Evolutionary conservation across 345 rosid genomes (phyloP), one percentile per base, ranked within the genome.

Genomic region (Excoecaria agallocha): DNA sequence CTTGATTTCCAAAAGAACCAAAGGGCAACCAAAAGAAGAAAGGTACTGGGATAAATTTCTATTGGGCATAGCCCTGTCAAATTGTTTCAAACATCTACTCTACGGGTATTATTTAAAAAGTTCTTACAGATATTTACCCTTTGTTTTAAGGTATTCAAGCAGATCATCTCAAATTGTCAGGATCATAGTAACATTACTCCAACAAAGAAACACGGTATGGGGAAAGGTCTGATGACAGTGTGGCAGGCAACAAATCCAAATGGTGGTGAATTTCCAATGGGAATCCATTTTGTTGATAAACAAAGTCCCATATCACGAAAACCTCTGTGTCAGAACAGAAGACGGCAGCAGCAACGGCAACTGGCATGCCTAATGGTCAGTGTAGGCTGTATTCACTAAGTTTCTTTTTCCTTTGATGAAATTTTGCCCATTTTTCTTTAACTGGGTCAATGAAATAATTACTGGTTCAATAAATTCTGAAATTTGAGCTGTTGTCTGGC

Each of bases 141-240:
- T 74, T 46, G 61, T 70, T 71, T 76, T 35, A 60, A 81, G 91
- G 89, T 78, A 68, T 75, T 77, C 68, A 74, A 66, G 76, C 48
- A 66, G 63, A 68, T 52, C 43, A 52, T 59, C 57, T 38, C 74
- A 43, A 70, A 65, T 76, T 22, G 45, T 67, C 82, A 69, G 78
- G 79, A 76, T 68, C 66, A 68, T 70, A 62, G 45, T 61, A 58
- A 76, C 66, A 80, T 70, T 70, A 74, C 71, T 76, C 81, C 84
- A 38, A 76, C 59, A 68, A 88, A 20, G 83, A 95, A 86, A 75
- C 96, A 95, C 85, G 99, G 98, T 76, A 88, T 91, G n/a, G 99
- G 99, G 30, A 95, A 95, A 80, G 97, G 96, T 55, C 86, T 95
- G 84, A 95, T 95, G 98, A 88, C 96, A 60, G 91, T 84, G 52